These are phyloP conservation scores for Thamnidium elegans DNA, from an alignment of 192 early-diverging fungal species.

Conservation along the genomic window DNA sequence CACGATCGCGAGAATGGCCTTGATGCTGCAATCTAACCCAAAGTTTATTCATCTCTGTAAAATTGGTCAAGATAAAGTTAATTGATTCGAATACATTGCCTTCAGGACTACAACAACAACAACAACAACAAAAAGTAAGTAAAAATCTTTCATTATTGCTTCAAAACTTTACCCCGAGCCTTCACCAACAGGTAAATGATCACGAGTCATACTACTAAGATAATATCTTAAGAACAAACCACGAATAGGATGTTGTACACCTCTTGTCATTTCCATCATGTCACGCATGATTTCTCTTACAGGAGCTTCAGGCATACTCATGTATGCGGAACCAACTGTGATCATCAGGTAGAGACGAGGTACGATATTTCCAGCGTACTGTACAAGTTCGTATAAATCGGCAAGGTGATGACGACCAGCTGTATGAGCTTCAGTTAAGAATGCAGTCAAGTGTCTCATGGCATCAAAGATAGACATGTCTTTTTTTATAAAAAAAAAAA, in stretches of 20 bases:
- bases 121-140: background rate
- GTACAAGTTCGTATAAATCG: constrained; percentile 96
- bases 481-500: constrained; percentile 29
- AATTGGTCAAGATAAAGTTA: constrained; percentile 94
- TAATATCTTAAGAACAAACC: constrained; percentile 97
- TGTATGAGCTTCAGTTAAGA: constrained; percentile 89
- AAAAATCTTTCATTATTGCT: too few species aligned
- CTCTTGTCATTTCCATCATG: constrained; percentile 98
- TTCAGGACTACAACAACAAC: constrained; percentile 51
- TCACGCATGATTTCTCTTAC: constrained; percentile 97
- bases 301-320: constrained; percentile 90
- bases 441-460: constrained; percentile 87
- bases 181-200: constrained; percentile 83
- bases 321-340: constrained; percentile 94
- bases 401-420: constrained; percentile 78
- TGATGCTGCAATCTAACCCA: constrained; percentile 99
- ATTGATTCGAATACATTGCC: constrained; percentile 92
- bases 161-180: constrained; percentile 62
- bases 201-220: constrained; percentile 90
- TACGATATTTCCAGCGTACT: constrained; percentile 98
- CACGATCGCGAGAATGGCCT: constrained; percentile 89
- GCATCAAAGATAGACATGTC: constrained; percentile 99
- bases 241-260: constrained; percentile 98
- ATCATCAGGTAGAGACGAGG: constrained; percentile 99
- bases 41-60: constrained; percentile 99